Conservation (phyloP, 768 basidiomycete genomes). For the Tephrocybe sp. region DNA sequence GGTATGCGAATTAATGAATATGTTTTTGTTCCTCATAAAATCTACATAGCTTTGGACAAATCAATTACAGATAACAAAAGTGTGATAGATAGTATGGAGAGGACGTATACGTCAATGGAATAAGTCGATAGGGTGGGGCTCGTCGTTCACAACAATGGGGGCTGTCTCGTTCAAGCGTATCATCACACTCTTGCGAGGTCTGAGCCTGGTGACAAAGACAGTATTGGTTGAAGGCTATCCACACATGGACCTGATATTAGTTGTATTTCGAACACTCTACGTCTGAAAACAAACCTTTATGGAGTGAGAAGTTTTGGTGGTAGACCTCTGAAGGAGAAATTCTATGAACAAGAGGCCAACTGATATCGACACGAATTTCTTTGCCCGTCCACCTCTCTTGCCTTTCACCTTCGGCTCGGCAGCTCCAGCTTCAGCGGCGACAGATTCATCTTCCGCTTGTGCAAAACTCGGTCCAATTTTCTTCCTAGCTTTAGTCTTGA, state of each 20-base stretch:
- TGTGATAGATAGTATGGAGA: too few species aligned
- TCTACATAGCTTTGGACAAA: too few species aligned
- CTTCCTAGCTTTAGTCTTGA: not conserved
- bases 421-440: not conserved
- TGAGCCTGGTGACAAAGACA: not conserved
- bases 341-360: not conserved
- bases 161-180: slow-evolving; percentile 18
- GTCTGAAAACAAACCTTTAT: not conserved
- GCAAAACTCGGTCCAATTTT: too few species aligned
- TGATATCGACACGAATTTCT: not conserved
- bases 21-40: too few species aligned
- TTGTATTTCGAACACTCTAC: too few species aligned
- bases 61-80: too few species aligned
- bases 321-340: not conserved
- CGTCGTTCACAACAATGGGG: slow-evolving; percentile 20
- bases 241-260: too few species aligned
- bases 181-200: slow-evolving; percentile 20
- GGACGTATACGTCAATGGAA: slow-evolving; percentile 9
- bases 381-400: not conserved
- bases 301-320: not conserved
- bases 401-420: not conserved
- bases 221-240: too few species aligned
- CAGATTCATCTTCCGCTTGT: not conserved
- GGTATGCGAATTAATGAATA: too few species aligned
- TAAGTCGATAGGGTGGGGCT: slow-evolving; percentile 26